Conservation (phyloP, 2,329 filamentous ascomycete genomes). For the Canariomyces notabilis region DNA sequence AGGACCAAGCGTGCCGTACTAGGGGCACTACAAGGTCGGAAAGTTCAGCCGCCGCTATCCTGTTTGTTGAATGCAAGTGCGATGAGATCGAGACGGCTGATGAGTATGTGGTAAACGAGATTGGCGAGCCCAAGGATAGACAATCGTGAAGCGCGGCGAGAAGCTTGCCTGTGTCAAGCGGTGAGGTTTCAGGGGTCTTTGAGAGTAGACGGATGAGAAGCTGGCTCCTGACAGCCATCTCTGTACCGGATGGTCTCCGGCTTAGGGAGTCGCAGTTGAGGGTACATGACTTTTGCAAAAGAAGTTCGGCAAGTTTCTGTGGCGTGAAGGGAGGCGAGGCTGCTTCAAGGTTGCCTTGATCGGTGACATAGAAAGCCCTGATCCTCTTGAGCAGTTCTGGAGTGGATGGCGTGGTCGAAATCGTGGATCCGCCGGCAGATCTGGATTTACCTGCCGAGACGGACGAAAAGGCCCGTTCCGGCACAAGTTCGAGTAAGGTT, state of each 20-base stretch:
- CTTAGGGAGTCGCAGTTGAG: slow-evolving; percentile 46
- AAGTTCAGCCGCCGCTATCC: slow-evolving; percentile 48
- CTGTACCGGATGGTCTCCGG: slow-evolving; percentile 36
- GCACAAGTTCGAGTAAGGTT: slow-evolving; percentile 58
- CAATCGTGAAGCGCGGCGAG: slow-evolving; percentile 48
- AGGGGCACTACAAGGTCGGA: slow-evolving; percentile 62
- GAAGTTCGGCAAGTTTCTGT: slow-evolving; percentile 52
- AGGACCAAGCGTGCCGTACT: slow-evolving; percentile 70
- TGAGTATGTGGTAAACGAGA: slow-evolving; percentile 53
- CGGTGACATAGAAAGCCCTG: slow-evolving; percentile 61
- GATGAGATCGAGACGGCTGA: slow-evolving; percentile 55
- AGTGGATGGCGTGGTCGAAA: slow-evolving; percentile 34
- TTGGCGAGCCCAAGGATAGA: slow-evolving; percentile 34
- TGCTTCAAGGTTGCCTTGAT: slow-evolving; percentile 65
- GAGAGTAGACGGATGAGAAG: slow-evolving; percentile 54
- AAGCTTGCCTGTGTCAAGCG: slow-evolving; percentile 44
- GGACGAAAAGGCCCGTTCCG: slow-evolving; percentile 55
- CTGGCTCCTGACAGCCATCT: slow-evolving; percentile 53
- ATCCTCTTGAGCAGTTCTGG: slow-evolving; percentile 57
- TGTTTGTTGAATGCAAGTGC: slow-evolving; percentile 49
- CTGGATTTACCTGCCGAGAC: slow-evolving; percentile 21
- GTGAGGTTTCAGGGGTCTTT: slow-evolving; percentile 44
- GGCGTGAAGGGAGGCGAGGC: slow-evolving; percentile 55
- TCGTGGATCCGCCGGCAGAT: slow-evolving; percentile 26
- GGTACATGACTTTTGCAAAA: slow-evolving; percentile 55